Evolutionary conservation across 345 rosid species (phyloP).

Genomic region (Rubroshorea leprosula): DNA sequence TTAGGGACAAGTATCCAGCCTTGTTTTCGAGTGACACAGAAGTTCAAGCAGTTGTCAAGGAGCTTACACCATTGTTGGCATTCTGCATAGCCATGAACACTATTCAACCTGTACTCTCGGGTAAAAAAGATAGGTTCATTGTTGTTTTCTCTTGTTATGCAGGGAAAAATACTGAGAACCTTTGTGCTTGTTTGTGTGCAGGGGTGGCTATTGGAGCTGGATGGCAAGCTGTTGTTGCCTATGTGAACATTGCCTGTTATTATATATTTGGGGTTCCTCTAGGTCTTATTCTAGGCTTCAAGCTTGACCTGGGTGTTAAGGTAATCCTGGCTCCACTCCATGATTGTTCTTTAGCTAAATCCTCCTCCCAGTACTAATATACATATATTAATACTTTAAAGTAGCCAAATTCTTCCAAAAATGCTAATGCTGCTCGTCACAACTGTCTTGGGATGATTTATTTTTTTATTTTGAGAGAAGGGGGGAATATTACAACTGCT

Average conservation of each 20-base stretch:
- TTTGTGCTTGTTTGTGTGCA: background rate
- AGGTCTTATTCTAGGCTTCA: constrained; percentile 55
- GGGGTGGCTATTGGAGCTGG: constrained; percentile 69
- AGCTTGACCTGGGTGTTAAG: constrained; percentile 38
- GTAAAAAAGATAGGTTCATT: constrained; percentile 18
- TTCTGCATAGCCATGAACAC: constrained; percentile 48
- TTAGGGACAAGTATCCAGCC: constrained; percentile 36
- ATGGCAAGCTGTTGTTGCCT: constrained; percentile 65
- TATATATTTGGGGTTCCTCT: constrained; percentile 52
- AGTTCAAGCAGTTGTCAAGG: constrained; percentile 37
- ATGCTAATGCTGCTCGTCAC: background rate
- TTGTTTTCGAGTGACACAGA: constrained; percentile 44
- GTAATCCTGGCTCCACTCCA: constrained; percentile 34
- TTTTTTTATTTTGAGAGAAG: no score
- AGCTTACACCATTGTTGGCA: constrained; percentile 56
- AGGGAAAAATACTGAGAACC: no score
- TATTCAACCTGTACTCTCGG: constrained; percentile 72
- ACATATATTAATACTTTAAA: no score
- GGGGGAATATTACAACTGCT: no score
- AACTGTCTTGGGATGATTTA: background rate
- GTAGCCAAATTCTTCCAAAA: no score
- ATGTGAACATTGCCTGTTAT: constrained; percentile 61
- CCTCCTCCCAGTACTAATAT: background rate
- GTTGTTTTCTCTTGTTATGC: background rate
- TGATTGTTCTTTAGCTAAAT: no score